Percentiles rank a stretch among this genome's conserved stretches.
Evolutionary conservation across 129 eudicot genomes (phyloP).

Genomic region (Kitagawia praeruptora): DNA sequence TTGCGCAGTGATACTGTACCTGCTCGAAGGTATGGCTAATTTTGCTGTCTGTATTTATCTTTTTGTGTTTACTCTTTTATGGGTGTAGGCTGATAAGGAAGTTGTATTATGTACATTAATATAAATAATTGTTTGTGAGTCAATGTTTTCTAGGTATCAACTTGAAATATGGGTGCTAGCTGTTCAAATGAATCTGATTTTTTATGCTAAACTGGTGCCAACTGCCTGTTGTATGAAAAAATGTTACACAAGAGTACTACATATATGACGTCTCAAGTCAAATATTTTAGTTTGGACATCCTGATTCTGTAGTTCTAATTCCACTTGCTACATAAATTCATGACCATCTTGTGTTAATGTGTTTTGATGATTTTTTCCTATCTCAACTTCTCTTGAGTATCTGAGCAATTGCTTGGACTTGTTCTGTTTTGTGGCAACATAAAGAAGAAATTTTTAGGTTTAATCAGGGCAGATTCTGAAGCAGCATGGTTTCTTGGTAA

Average conservation of each 20-base stretch:
- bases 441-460: background rate
- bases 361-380: background rate
- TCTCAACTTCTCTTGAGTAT: background rate
- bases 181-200: background rate
- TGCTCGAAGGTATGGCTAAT: constrained; percentile 30
- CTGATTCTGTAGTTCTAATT: background rate
- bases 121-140: background rate
- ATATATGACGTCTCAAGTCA: background rate
- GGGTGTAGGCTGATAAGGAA: background rate
- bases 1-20: constrained; percentile 36
- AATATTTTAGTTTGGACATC: background rate
- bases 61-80: background rate
- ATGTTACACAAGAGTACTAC: background rate
- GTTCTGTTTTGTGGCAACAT: background rate
- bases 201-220: background rate
- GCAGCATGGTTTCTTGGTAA: background rate
- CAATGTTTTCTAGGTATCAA: background rate
- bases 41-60: background rate
- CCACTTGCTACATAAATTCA: background rate
- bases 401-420: background rate
- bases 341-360: background rate
- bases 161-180: background rate
- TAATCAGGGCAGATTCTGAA: background rate
- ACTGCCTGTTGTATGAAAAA: background rate
- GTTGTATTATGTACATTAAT: background rate